Evolutionary conservation across 169 alveolate species (phyloP), one percentile per base, ranked within the genome.

Genomic region (Babesia bovis): DNA sequence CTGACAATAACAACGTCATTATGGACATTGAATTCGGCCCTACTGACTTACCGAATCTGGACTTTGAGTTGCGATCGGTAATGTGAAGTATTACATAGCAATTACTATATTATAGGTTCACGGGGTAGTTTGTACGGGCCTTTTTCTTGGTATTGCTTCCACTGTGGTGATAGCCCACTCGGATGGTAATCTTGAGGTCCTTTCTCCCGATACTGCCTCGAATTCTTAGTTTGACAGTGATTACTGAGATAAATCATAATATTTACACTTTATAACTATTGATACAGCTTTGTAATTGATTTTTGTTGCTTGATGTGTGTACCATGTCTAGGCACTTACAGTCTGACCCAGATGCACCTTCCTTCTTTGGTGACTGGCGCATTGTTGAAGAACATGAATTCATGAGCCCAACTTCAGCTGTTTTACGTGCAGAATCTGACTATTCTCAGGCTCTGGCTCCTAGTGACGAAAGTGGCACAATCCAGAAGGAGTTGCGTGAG

Each of bases 81-180:
- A 72, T 21, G 38, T 26, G 55, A 44, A 17, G 2, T 38, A 23
- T 4, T 23, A 2, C 25, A n/a, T 4, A 1, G 33, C 7, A 28
- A 10, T 13, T 40, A 35, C 45, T 26, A 63, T 26, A 28, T 12
- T 36, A 15, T 76, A 87, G 93, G 57, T 87, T 4, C 90, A 85
- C 13, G 95, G 95, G 7, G 95, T 90, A 23, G 91, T 90, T 15
- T 90, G 91, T 51, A 76, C 82, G 30, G 95, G 95, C 4, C 65
- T 90, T 35, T 90, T 90, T 70, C 58, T 88, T 40, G 84, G 82
- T 61, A 76, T 90, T 89, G 83, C 90, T 17, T 69, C 85, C 21
- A 72, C 76, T 15, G 90, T 91, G 40, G 66, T 90, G 66, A 81
- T 90, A 25, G 91, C 91, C 45, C 85, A 83, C 58, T 57, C 68